phyloP scores from a whole-genome alignment of 345 rosid genomes.

The Brassica juncea region DNA sequence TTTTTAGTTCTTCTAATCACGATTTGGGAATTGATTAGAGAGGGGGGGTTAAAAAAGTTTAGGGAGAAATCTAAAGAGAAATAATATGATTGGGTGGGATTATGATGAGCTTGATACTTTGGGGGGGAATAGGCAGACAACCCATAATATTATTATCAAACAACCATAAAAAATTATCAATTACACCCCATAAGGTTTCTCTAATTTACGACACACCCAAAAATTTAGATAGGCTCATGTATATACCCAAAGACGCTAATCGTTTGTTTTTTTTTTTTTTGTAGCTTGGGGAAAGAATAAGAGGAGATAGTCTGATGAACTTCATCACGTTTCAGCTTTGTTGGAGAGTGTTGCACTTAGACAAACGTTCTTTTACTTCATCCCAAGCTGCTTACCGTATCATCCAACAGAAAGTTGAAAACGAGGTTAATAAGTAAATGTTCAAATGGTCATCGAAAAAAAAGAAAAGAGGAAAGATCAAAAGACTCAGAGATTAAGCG shows the following conservation, averaged over 20 bases:
- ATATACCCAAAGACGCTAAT: not conserved
- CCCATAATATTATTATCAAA: not conserved
- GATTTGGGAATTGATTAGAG: too few species aligned
- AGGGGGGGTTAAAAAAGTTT: too few species aligned
- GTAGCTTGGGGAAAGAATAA: not conserved
- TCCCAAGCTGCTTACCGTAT: conserved; percentile 61
- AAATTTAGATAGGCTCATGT: not conserved
- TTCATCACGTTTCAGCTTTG: conserved; percentile 47
- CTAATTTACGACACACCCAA: too few species aligned
- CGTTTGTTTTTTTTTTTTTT: not conserved
- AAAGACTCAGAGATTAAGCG: conserved; percentile 2
- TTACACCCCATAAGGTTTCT: not conserved
- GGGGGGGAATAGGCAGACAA: too few species aligned
- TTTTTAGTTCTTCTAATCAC: too few species aligned
- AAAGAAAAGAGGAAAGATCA: not conserved
- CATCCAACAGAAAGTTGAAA: not conserved
- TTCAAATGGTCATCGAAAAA: not conserved
- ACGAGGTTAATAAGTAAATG: not conserved
- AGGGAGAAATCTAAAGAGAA: too few species aligned
- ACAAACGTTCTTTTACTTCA: conserved; percentile 61
- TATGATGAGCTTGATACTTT: too few species aligned
- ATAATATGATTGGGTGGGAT: too few species aligned
- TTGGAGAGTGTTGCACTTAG: conserved; percentile 53
- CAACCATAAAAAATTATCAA: not conserved
- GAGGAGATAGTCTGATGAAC: not conserved